Evolutionary conservation across 169 alveolate genomes (phyloP).

Genomic region (Cryptosporidium tyzzeri): DNA sequence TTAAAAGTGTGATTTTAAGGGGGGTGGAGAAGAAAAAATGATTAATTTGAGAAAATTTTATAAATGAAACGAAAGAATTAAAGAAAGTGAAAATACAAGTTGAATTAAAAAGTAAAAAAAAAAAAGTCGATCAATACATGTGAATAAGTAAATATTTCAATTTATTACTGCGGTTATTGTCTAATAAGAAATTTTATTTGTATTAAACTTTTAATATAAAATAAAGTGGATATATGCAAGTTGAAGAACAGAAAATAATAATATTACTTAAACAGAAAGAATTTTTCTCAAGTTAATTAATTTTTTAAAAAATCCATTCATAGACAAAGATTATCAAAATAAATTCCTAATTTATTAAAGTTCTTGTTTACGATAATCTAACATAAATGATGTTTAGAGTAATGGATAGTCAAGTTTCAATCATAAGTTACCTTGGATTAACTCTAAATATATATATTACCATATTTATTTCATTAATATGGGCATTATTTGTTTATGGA

Average conservation of each 20-base stretch:
- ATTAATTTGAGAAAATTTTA: background rate
- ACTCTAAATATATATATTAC: constrained; percentile 13
- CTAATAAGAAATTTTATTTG: background rate
- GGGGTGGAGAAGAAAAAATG: background rate
- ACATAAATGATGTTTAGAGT: background rate
- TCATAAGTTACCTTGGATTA: background rate
- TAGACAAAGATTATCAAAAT: background rate
- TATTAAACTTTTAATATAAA: too few relatives aligned
- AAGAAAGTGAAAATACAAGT: background rate
- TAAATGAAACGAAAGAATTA: background rate
- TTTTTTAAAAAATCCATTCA: background rate
- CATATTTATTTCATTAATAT: constrained; percentile 21
- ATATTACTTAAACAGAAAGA: too few relatives aligned
- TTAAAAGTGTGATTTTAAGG: background rate
- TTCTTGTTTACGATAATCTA: background rate
- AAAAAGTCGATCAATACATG: background rate
- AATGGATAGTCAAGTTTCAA: constrained; percentile 15
- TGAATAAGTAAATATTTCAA: background rate
- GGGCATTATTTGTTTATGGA: constrained; percentile 16
- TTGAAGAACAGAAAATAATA: too few relatives aligned
- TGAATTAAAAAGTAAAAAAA: too few relatives aligned
- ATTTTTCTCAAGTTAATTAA: background rate
- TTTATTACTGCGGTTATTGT: too few relatives aligned
- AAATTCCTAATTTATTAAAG: background rate
- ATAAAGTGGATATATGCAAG: background rate